Evolutionary conservation across 2,329 filamentous ascomycete genomes (phyloP).

Genomic region (Colletotrichum liaoningense): DNA sequence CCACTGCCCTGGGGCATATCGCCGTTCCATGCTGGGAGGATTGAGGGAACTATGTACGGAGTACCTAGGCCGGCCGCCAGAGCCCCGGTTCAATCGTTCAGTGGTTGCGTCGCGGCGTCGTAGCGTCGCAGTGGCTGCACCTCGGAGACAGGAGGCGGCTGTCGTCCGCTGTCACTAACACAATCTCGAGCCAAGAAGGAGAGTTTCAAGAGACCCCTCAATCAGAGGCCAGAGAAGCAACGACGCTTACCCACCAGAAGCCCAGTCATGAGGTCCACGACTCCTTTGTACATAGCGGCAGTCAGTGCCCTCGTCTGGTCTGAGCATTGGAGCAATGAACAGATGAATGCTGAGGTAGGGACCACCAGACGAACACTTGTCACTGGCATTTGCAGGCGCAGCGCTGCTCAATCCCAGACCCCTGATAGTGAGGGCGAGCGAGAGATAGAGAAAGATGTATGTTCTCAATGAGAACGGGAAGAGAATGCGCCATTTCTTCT

Average conservation of each 20-base stretch:
- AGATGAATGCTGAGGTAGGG: neutral
- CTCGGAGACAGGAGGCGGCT: constrained; percentile 25
- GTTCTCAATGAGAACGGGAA: neutral
- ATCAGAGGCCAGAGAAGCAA: constrained; percentile 29
- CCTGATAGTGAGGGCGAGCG: neutral
- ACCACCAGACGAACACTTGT: constrained; percentile 4
- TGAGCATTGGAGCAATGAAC: neutral
- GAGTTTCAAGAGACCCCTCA: constrained; percentile 7
- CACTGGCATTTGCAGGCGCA: neutral
- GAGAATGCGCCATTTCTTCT: constrained; percentile 10
- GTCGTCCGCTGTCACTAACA: constrained; percentile 27
- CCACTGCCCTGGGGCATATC: constrained; percentile 21
- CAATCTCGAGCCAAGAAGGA: neutral
- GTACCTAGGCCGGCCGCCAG: too few species aligned
- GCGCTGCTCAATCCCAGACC: neutral
- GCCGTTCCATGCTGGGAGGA: constrained; percentile 15
- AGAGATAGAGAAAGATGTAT: neutral
- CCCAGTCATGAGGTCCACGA: neutral
- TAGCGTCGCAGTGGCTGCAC: constrained; percentile 16
- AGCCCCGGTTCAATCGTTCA: neutral
- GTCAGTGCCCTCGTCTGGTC: neutral
- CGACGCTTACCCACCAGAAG: constrained; percentile 1
- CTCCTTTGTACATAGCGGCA: neutral
- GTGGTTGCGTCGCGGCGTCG: neutral
- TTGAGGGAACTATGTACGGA: neutral